Evolutionary conservation across 2,329 filamentous ascomycete genomes (phyloP).

Genomic region (Trichoderma afroharzianum): DNA sequence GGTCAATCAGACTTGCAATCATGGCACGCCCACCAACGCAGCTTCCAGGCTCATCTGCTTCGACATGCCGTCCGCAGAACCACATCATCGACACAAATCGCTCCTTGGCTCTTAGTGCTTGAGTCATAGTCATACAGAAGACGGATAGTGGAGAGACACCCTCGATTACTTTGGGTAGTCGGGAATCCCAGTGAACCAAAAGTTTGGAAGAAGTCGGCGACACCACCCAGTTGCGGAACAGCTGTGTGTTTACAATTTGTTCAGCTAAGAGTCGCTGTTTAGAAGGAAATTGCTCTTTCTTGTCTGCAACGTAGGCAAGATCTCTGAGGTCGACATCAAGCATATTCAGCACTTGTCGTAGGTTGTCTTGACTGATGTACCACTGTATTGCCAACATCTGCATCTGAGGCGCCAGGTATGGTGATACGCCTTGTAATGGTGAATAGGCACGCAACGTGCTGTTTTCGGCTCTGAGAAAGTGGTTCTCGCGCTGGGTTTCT

Average conservation of each 20-base stretch:
- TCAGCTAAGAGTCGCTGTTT: background rate
- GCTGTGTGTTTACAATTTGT: background rate
- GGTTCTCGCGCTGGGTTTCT: background rate
- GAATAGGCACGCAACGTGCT: background rate
- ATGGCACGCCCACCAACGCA: slow-evolving; percentile 9
- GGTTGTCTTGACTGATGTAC: background rate
- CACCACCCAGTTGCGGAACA: background rate
- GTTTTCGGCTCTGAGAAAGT: background rate
- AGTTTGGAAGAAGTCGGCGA: background rate
- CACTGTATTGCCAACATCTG: background rate
- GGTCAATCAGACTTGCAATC: slow-evolving; percentile 16
- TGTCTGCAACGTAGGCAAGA: background rate
- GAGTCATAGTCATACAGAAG: background rate
- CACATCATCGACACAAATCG: background rate
- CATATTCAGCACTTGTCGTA: background rate
- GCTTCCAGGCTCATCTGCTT: background rate
- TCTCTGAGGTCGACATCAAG: background rate
- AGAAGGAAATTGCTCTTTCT: background rate
- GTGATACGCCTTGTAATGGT: background rate
- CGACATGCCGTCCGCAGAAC: slow-evolving; percentile 1
- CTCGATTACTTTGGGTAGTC: background rate
- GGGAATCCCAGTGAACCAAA: background rate
- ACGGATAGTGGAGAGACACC: background rate
- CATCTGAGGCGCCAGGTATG: background rate
- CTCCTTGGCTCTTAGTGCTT: background rate